Percentiles rank a stretch among this genome's conserved stretches.
These are phyloP conservation scores for Xylaria sp. DNA, from an alignment of 2,329 filamentous ascomycete genomes.

Conservation along the genomic window DNA sequence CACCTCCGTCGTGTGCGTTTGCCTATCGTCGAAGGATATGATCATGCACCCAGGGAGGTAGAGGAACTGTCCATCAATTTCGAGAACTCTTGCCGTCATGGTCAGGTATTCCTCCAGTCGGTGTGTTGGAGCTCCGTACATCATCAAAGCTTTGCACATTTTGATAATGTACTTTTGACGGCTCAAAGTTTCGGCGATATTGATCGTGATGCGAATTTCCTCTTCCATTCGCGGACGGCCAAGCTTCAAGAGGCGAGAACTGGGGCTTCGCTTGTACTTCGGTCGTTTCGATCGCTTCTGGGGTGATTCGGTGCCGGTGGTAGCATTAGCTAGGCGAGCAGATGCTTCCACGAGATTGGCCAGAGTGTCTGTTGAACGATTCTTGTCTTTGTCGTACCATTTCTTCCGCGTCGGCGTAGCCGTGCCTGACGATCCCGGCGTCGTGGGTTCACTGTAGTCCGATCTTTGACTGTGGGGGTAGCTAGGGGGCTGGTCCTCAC, in stretches of 20 bases:
- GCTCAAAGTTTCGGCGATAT: slow-evolving; percentile 75
- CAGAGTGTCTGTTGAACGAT: slow-evolving; percentile 59
- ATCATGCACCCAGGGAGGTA: slow-evolving; percentile 96
- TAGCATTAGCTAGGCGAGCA: slow-evolving; percentile 54
- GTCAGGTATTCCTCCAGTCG: slow-evolving; percentile 91
- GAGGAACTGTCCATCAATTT: slow-evolving; percentile 88
- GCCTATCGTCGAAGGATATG: slow-evolving; percentile 83
- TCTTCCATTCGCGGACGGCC: slow-evolving; percentile 56
- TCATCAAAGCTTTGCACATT: slow-evolving; percentile 87
- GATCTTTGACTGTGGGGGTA: slow-evolving; percentile 47
- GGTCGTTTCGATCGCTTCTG: slow-evolving; percentile 50
- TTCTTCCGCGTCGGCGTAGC: slow-evolving; percentile 58
- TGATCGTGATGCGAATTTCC: slow-evolving; percentile 59
- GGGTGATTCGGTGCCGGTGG: slow-evolving; percentile 32
- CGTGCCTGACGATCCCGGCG: slow-evolving; percentile 54
- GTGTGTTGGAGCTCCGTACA: slow-evolving; percentile 90
- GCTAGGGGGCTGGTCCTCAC: slow-evolving; percentile 45
- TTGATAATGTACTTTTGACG: slow-evolving; percentile 86
- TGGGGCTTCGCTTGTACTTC: slow-evolving; percentile 53
- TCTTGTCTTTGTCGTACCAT: slow-evolving; percentile 62
- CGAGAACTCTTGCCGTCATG: slow-evolving; percentile 88
- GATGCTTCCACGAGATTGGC: slow-evolving; percentile 61
- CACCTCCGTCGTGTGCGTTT: slow-evolving; percentile 74
- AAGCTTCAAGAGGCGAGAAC: slow-evolving; percentile 50
- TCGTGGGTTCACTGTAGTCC: slow-evolving; percentile 46